Evolutionary conservation across 768 basidiomycete species (phyloP), one percentile per base, ranked within the genome.

Genomic region (Termitomyces bulborhizus): DNA sequence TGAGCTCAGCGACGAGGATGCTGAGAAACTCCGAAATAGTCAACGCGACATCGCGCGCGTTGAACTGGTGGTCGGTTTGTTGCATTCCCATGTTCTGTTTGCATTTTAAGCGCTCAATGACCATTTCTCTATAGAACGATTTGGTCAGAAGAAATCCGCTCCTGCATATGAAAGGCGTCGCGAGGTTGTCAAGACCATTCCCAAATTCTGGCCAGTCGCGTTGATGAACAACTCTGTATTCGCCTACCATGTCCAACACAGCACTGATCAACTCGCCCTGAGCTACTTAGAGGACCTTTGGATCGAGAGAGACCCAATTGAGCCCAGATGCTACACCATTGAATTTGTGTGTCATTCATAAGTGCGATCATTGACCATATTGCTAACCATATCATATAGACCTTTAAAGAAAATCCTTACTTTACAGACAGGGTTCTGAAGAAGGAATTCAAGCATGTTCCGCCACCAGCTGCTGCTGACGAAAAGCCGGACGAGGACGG

Each of bases 391-490:
- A 12, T 31, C 31, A 13, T 47, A 43, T 63, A 93, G 91, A 66
- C 88, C 65, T 93, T 93, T 78, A 90, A 88, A 69, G 80, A 90
- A 65, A 93, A 93, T 72, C 88, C 88, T 21, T 90, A 82, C 73
- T 93, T 93, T 74, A 73, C 75, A 21, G 83, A 93, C 69, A 73
- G 73, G 45, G 80, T 91, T 39, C 69, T 93, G 66, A 90, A 83
- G 70, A 93, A 93, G 72, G 88, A 87, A 67, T 93, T 82, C 77
- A 88, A 85, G 68, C 88, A 82, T 66, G 69, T 78, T 12, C 76
- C 83, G 21, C 77, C 82, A 3, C 73, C 81, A 40, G 73, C 73
- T 24, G 76, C 79, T 51, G 73, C 76, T 27, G 67, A 71, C 36
- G 85, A 90, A 49, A 76, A 73, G 66, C 74, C 85, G 1, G 87